Conservation (phyloP, 768 basidiomycete genomes). For the Boletus rufocinnamomeus region DNA sequence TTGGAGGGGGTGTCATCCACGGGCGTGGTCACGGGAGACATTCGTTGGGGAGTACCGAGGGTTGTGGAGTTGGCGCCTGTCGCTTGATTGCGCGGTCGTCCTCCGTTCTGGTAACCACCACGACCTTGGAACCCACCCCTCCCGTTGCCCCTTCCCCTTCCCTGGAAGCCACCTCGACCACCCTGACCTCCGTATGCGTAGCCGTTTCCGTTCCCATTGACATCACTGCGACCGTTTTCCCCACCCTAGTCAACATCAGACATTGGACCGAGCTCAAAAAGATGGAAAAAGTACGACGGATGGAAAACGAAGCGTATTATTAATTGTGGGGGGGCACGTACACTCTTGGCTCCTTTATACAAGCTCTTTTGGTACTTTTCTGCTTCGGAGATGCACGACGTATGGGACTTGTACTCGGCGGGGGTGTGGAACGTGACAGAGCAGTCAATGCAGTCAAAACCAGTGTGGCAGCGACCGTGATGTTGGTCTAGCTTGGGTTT, state of each 20-base stretch:
- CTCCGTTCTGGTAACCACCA: constrained; percentile 31
- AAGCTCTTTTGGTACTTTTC: constrained; percentile 90
- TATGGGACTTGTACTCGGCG: constrained; percentile 78
- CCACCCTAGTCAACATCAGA: constrained; percentile 8
- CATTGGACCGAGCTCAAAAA: neutral
- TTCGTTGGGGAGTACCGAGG: constrained; percentile 60
- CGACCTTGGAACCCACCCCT: constrained; percentile 32
- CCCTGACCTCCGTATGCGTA: constrained; percentile 14
- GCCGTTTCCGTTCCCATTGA: constrained; percentile 21
- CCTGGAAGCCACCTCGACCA: constrained; percentile 15
- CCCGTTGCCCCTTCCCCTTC: constrained; percentile 38
- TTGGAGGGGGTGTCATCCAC: constrained; percentile 9
- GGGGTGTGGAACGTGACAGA: constrained; percentile 79
- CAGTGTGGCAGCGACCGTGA: constrained; percentile 53
- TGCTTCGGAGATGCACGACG: constrained; percentile 84
- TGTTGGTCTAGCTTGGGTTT: constrained; percentile 94
- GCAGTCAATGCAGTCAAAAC: constrained; percentile 88
- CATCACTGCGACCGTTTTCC: neutral
- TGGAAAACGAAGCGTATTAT: neutral
- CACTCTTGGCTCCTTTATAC: constrained; percentile 76
- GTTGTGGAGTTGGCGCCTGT: constrained; percentile 76
- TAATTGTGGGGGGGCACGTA: constrained; percentile 4
- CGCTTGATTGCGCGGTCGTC: constrained; percentile 23
- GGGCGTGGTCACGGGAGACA: constrained; percentile 44
- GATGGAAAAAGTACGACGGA: neutral